Base-by-base conservation (phyloP, 129 eudicot genomes). In the Artemisia argyi region DNA sequence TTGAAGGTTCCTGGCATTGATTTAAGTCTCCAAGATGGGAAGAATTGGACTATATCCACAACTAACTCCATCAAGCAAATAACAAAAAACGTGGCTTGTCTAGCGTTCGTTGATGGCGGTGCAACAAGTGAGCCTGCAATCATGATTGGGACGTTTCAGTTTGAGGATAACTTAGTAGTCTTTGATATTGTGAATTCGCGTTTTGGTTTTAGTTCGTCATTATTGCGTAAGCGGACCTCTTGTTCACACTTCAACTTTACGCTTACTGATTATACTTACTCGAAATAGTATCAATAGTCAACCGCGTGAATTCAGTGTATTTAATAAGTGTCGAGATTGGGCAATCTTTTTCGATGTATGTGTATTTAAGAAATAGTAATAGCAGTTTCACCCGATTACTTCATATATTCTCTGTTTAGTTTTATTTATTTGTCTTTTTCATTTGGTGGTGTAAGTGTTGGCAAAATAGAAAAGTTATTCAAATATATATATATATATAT, bases 221-320 rank as follows among this genome's bases (percentile, higher is more conserved):
- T 83, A 53, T 72, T 80, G 10, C 68, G 51, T 20, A 54, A 19
- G 30, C 44, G 49, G 55, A 79, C 87, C 24, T 65, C 79, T 11
- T 83, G 87, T 68, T 64, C 39, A 47, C 68, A 65, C 64, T 82
- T 82, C 76, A 82, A 82, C 68, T 82, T 68, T 56, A 73, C 80
- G 14, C 15, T 59, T n/a, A 59, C 51, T 18, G n/a, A 54, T 54
- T 16, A 54, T 1, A 39, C 9, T 39, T 1, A 1, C 7, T 39
- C 46, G 46, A 39, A 39, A 3, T 28, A 28, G 32, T 39, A 7
- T 39, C 46, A 39, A 39, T 39, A 39, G 46, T 39, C 10, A 39
- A 39, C 9, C 9, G 10, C 9, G 46, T 7, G 2, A 35, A 35
- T 5, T 35, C 44, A 35, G 46, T 39, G 8, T 39, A 7, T 39